Percentiles rank a stretch among this genome's conserved stretches.
phyloP scores from a whole-genome alignment of 176 grass and related monocot genomes.

The Raddia distichophylla region DNA sequence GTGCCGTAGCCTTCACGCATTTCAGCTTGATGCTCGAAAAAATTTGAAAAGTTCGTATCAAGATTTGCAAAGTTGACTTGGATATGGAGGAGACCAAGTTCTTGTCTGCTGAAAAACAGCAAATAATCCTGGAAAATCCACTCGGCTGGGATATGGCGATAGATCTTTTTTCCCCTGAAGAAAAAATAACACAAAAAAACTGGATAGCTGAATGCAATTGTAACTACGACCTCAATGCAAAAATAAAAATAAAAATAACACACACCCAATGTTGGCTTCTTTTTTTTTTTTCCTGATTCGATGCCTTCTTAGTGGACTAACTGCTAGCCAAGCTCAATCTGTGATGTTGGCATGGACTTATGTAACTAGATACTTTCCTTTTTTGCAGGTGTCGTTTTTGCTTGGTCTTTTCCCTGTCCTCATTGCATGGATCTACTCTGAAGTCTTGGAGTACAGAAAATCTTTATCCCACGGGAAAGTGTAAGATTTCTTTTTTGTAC shows the following conservation, averaged over 20 bases:
- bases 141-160: not conserved
- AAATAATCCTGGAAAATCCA: not conserved
- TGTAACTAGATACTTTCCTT: conserved; percentile 11
- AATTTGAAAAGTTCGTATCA: not conserved
- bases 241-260: not conserved
- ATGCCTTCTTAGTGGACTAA: not conserved
- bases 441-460: conserved; percentile 63
- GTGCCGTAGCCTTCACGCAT: not conserved
- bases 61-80: not conserved
- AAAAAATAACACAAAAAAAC: not conserved
- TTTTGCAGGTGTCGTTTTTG: conserved; percentile 66
- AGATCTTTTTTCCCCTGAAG: not conserved
- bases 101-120: not conserved
- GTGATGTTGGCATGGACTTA: not conserved
- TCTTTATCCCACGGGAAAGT: conserved; percentile 45
- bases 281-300: not conserved
- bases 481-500: conserved; percentile 46
- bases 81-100: not conserved
- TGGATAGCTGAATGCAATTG: not conserved
- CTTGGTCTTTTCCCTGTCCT: conserved; percentile 68
- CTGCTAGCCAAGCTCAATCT: not conserved
- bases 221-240: not conserved
- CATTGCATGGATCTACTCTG: conserved; percentile 67
- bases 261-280: not conserved
- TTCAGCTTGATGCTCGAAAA: not conserved